Percentiles rank a stretch among this genome's conserved stretches.
phyloP scores from a whole-genome alignment of 306 rosid genomes.

The Macrotyloma uniflorum region DNA sequence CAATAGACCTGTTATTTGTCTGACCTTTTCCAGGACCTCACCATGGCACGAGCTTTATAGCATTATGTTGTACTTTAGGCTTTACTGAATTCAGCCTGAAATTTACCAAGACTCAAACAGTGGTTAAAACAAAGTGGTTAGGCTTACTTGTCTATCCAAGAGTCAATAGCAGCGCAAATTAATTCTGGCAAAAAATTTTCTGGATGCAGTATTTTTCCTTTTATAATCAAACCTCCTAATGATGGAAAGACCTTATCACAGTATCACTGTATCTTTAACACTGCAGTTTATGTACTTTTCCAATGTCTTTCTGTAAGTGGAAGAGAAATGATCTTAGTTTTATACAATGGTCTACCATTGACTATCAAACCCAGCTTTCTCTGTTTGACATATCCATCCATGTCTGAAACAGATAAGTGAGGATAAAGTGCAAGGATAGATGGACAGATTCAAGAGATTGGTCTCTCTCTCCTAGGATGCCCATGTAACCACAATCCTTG shows the following conservation, averaged over 20 bases:
- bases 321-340: constrained; percentile 2
- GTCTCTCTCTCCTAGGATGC: background rate
- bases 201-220: background rate
- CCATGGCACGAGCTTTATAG: background rate
- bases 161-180: no score
- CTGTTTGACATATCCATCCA: background rate
- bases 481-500: background rate
- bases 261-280: background rate
- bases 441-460: background rate
- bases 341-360: background rate
- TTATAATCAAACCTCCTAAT: background rate
- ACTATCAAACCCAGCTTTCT: background rate
- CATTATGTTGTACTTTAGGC: background rate
- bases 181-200: background rate
- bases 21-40: background rate
- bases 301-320: constrained; percentile 1
- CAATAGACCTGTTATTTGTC: background rate
- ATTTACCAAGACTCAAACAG: background rate
- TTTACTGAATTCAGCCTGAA: background rate
- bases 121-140: background rate
- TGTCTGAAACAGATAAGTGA: constrained; percentile 12
- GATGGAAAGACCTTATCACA: background rate
- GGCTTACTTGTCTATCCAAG: no score
- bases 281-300: constrained; percentile 3
- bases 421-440: background rate